Conservation (phyloP, 805 yeast genomes). For the Dipodascus geniculatus region DNA sequence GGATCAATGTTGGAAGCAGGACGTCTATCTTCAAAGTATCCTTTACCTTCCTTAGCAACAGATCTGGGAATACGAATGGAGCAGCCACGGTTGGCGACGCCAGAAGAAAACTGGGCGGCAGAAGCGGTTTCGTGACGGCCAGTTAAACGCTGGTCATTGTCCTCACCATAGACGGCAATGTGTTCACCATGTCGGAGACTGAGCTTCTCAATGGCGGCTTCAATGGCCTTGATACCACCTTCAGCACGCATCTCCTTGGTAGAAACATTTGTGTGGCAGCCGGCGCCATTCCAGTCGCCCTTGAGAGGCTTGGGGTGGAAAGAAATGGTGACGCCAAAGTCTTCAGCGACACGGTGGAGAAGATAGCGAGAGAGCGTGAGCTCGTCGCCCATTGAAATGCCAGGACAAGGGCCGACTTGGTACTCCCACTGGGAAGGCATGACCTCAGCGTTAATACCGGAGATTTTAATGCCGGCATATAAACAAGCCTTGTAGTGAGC, state of each 20-base stretch:
- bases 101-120: constrained; percentile 78
- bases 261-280: constrained; percentile 98
- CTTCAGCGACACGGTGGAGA: constrained; percentile 92
- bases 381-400: constrained; percentile 95
- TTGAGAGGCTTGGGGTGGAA: constrained; percentile 98
- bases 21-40: constrained; percentile 99
- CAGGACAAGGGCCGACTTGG: constrained; percentile 98
- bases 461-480: constrained; percentile 78
- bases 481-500: constrained; percentile 98
- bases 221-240: constrained; percentile 95
- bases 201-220: constrained; percentile 83
- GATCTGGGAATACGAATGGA: constrained; percentile 98
- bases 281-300: constrained; percentile 99
- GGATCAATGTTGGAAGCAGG: constrained; percentile 99
- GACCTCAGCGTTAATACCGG: constrained; percentile 98
- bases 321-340: constrained; percentile 95
- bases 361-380: constrained; percentile 93
- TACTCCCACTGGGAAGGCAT: constrained; percentile 99
- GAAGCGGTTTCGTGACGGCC: constrained; percentile 99
- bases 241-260: constrained; percentile 82
- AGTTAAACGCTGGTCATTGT: constrained; percentile 89
- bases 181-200: constrained; percentile 96
- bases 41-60: constrained; percentile 94
- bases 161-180: constrained; percentile 88
- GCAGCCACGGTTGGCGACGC: constrained; percentile 99